These are phyloP conservation scores for Xylaria acuta DNA, from an alignment of 495 filamentous ascomycete genomes.

Conservation along the genomic window DNA sequence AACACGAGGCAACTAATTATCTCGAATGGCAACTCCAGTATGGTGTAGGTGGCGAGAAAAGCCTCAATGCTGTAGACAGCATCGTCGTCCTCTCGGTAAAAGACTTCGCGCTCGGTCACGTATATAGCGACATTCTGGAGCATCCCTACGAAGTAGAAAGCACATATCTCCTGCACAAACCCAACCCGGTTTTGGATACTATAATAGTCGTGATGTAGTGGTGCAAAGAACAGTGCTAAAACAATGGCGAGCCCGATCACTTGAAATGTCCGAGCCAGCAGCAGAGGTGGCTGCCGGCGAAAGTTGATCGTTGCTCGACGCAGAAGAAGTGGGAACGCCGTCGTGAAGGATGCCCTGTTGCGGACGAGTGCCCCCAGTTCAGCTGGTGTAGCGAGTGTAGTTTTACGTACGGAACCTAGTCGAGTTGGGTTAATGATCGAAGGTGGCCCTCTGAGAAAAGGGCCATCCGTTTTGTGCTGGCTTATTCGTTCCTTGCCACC, in stretches of 20 bases:
- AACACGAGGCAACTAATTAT: slow-evolving; percentile 68
- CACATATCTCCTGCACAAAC: slow-evolving; percentile 70
- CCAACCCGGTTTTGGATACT: slow-evolving; percentile 74
- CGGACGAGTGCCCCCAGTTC: slow-evolving; percentile 70
- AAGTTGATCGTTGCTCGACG: slow-evolving; percentile 70
- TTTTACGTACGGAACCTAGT: slow-evolving; percentile 35
- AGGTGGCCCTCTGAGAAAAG: background rate
- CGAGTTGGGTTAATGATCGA: background rate
- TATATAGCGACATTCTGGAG: slow-evolving; percentile 78
- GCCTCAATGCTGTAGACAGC: slow-evolving; percentile 68
- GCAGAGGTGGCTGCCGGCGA: slow-evolving; percentile 65
- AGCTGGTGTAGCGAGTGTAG: slow-evolving; percentile 66
- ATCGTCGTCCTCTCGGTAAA: slow-evolving; percentile 74
- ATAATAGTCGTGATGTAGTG: slow-evolving; percentile 68
- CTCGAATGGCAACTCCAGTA: slow-evolving; percentile 73
- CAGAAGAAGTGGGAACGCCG: slow-evolving; percentile 69
- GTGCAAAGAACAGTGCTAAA: slow-evolving; percentile 73
- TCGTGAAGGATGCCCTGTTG: slow-evolving; percentile 63
- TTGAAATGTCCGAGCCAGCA: slow-evolving; percentile 71
- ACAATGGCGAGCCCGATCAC: slow-evolving; percentile 70
- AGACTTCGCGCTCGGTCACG: slow-evolving; percentile 70
- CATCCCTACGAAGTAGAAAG: slow-evolving; percentile 80
- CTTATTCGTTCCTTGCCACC: background rate
- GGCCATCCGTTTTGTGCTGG: background rate
- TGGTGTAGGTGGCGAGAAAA: slow-evolving; percentile 71